These are phyloP conservation scores for Teratosphaeriaceae sp. DNA, from an alignment of 2,329 filamentous ascomycete species.

Conservation along the genomic window DNA sequence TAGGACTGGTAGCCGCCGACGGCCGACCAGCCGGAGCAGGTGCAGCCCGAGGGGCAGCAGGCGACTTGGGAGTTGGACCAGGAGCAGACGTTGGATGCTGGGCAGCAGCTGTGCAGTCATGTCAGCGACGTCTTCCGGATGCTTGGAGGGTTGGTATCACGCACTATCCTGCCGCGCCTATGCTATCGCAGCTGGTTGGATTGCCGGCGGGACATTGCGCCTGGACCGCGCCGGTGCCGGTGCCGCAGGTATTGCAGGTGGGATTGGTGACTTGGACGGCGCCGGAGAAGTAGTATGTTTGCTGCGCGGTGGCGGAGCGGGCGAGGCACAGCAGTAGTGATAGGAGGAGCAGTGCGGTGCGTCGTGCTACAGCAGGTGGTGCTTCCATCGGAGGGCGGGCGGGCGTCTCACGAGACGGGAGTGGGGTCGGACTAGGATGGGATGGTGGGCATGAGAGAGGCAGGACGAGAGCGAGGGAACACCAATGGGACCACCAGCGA, in stretches of 20 bases:
- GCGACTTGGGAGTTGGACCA: constrained; percentile 26
- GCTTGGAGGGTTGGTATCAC: constrained; percentile 8
- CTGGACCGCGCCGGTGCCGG: constrained; percentile 26
- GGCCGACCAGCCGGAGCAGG: constrained; percentile 19
- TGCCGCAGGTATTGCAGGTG: constrained; percentile 9
- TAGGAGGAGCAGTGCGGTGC: not conserved
- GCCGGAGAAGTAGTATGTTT: constrained; percentile 26
- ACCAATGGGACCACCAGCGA: no score
- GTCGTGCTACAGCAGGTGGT: not conserved
- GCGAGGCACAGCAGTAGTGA: constrained; percentile 4
- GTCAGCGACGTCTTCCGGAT: not conserved
- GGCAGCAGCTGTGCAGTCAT: constrained; percentile 28
- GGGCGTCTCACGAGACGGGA: not conserved
- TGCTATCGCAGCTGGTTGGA: constrained; percentile 36
- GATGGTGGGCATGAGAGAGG: not conserved
- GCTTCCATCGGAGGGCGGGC: not conserved
- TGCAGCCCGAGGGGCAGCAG: constrained; percentile 28
- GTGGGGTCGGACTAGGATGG: not conserved
- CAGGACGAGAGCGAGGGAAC: not conserved
- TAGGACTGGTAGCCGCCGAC: constrained; percentile 14
- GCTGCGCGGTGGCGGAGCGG: constrained; percentile 3
- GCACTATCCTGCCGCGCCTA: constrained; percentile 38
- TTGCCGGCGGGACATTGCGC: constrained; percentile 30
- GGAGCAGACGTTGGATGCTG: constrained; percentile 24
- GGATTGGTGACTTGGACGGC: constrained; percentile 19